Evolutionary conservation across 805 yeast species (phyloP).

Genomic region (Suhomyces kilbournensis): DNA sequence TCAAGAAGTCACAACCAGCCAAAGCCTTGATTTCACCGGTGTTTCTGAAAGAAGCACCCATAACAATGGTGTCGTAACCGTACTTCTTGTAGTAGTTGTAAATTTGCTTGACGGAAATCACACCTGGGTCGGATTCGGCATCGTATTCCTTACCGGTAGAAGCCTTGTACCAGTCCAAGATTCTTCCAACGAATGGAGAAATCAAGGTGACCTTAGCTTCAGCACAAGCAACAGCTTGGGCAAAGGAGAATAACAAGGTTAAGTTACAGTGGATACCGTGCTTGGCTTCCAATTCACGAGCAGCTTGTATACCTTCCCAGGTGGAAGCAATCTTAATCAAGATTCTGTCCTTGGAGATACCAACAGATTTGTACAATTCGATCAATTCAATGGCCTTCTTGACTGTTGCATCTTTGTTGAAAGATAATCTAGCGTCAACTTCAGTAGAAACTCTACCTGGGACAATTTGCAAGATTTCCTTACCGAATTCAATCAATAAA

Average conservation of each 20-base stretch:
- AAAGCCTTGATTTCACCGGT: slow-evolving; percentile 90
- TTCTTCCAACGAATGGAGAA: slow-evolving; percentile 99
- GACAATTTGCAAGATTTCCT: slow-evolving; percentile 85
- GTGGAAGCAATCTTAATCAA: slow-evolving; percentile 97
- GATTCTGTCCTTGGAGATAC: slow-evolving; percentile 85
- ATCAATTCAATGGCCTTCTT: slow-evolving; percentile 92
- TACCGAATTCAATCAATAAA: slow-evolving; percentile 93
- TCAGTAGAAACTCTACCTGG: slow-evolving; percentile 99
- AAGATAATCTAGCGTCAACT: slow-evolving; percentile 97
- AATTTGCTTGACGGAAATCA: slow-evolving; percentile 78
- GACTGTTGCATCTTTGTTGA: slow-evolving; percentile 90
- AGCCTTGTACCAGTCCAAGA: slow-evolving; percentile 97
- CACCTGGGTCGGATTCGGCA: slow-evolving; percentile 92
- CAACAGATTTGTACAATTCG: slow-evolving; percentile 77
- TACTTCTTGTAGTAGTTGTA: slow-evolving; percentile 97
- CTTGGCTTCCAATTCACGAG: slow-evolving; percentile 87
- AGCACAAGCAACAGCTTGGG: slow-evolving; percentile 98
- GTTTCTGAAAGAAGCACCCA: slow-evolving; percentile 99
- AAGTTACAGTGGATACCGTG: slow-evolving; percentile 92
- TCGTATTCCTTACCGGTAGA: slow-evolving; percentile 84
- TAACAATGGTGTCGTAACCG: slow-evolving; percentile 95
- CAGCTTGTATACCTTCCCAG: slow-evolving; percentile 99
- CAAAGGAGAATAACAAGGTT: slow-evolving; percentile 91
- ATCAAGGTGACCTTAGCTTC: slow-evolving; percentile 95
- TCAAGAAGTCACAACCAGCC: slow-evolving; percentile 95